Evolutionary conservation across 2,329 filamentous ascomycete species (phyloP), one percentile per base, ranked within the genome.

Genomic region (Didymella pinodella): DNA sequence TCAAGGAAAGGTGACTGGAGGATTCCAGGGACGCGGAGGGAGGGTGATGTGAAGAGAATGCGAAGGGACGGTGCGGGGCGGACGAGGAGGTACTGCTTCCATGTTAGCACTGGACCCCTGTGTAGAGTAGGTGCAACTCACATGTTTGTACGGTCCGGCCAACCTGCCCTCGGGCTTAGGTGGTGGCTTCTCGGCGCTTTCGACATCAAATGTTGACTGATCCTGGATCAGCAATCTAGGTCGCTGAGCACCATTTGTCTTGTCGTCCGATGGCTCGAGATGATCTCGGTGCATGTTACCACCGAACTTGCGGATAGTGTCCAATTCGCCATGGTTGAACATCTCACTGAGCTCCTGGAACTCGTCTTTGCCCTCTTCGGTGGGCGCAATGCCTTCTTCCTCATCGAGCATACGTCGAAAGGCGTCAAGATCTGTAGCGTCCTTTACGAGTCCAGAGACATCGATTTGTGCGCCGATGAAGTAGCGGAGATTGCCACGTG

Each of bases 381-480:
- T 28, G 14, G 63, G 55, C 40, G 68, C 71, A 28, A 71, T 69
- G 4, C 74, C 71, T 22, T 76, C 71, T 59, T 74, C 64, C 48
- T 74, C 66, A 22, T 68, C 66, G 2, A 84, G 75, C 28, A 89
- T 78, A 8, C 78, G 78, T 50, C 81, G 80, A 16, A 91, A 78
- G 0, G 86, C 87, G 10, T 89, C 86, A 41, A 92, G 82, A 20
- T 88, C 88, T 1, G 85, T 83, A 61, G 83, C 86, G 43, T 90
- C 86, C 68, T 88, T 89, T 18, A 87, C 86, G 0, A 92, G 80
- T 3, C 88, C 87, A 1, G 86, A 89, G 6, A 92, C 83, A 62
- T 92, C 90, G 28, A 92, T 85, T 70, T 92, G 89, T 0, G 89
- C 89, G 25, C 90, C 90, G 54, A 92, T 86, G 68, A 86, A 87